Conservation (phyloP, 306 rosid species). For the Fragaria nilgerrensis region DNA sequence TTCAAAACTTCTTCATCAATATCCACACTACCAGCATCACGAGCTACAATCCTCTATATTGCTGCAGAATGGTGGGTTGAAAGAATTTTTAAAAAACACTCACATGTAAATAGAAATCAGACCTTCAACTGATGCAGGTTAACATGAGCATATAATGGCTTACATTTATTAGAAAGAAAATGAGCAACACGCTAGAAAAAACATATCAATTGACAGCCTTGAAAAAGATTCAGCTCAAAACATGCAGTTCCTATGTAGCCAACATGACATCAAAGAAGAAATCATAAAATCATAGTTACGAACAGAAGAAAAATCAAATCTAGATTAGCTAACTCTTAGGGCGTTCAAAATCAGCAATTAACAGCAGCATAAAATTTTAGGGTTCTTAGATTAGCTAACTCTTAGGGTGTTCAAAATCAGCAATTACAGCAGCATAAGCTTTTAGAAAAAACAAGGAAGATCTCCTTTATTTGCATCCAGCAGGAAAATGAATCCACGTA, state of each 20-base stretch:
- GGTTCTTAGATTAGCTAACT: too few relatives aligned
- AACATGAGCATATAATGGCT: neutral
- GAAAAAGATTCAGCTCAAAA: neutral
- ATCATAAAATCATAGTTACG: neutral
- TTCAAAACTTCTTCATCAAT: conserved; percentile 72
- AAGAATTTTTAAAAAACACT: neutral
- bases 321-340: neutral
- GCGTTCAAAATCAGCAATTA: neutral
- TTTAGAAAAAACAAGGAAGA: neutral
- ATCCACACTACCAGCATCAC: conserved; percentile 90
- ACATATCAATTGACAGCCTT: neutral
- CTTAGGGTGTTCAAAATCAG: neutral
- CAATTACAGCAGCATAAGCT: neutral
- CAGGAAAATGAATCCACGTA: neutral
- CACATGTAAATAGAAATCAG: neutral
- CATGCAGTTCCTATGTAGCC: neutral
- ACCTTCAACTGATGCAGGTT: neutral
- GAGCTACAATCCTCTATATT: conserved; percentile 91
- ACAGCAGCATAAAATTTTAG: too few relatives aligned
- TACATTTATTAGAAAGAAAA: neutral
- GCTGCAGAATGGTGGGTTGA: conserved; percentile 47
- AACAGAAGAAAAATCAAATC: neutral
- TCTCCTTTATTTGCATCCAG: neutral
- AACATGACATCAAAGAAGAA: neutral
- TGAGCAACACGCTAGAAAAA: neutral